Conservation (phyloP, 805 yeast species). For the Teunomyces funiuensis region DNA sequence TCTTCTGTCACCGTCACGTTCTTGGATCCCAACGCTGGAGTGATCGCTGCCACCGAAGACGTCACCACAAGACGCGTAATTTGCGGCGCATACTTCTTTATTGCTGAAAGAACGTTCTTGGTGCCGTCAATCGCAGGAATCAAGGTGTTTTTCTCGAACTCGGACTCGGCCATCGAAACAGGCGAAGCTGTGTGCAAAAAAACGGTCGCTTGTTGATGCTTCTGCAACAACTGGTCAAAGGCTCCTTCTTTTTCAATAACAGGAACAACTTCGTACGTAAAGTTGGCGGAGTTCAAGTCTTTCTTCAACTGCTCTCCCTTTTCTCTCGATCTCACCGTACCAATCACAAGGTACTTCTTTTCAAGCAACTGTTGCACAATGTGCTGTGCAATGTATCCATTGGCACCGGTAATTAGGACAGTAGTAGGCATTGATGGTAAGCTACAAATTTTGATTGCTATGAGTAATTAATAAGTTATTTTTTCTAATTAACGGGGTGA, state of each 20-base stretch:
- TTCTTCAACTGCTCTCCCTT: constrained; percentile 19
- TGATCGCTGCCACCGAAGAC: constrained; percentile 56
- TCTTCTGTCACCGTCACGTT: constrained; percentile 11
- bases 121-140: constrained; percentile 60
- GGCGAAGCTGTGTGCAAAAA: constrained; percentile 67
- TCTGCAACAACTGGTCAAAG: constrained; percentile 45
- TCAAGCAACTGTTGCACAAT: constrained; percentile 40
- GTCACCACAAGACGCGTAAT: constrained; percentile 46
- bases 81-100: constrained; percentile 39
- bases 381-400: constrained; percentile 54
- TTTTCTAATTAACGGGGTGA: no score
- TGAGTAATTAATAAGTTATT: no score
- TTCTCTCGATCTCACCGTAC: constrained; percentile 44
- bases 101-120: constrained; percentile 48
- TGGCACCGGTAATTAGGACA: constrained; percentile 49
- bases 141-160: constrained; percentile 50
- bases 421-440: neutral
- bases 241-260: constrained; percentile 49
- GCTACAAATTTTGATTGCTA: no score
- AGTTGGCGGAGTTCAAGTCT: constrained; percentile 18
- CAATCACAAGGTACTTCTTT: constrained; percentile 46
- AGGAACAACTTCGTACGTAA: constrained; percentile 43
- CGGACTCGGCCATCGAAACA: constrained; percentile 42
- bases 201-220: constrained; percentile 49
- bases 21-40: constrained; percentile 19